Base-by-base conservation (phyloP, 177 flowering plant genomes). In the Vitis hybrid region DNA sequence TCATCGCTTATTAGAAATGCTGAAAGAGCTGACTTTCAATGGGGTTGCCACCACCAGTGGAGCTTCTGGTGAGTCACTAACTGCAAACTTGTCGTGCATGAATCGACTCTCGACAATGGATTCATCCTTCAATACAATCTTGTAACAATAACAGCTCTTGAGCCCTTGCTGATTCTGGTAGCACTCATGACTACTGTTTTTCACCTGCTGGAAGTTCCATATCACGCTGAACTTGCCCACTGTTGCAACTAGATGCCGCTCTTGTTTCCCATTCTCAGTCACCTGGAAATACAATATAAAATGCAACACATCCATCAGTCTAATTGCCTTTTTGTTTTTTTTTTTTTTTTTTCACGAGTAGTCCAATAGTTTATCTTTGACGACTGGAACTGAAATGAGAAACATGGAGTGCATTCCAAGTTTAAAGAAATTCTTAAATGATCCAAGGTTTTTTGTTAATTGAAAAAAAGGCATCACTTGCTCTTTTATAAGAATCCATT, bases 131-230 rank as follows among this genome's bases (percentile, higher is more conserved):
- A 76, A 49, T 18, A 84, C 78, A 49, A 81, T 84, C 78, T 84
- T 84, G 73, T 81, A 84, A 27, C 86, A 84, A 46, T 84, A 84
- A 51, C 85, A 84, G 74, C 87, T 82, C 79, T 84, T 82, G 10
- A 84, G 79, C 27, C 87, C 87, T 30, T 80, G 72, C 68, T 82
- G 87, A 64, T 82, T 84, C 66, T 66, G 41, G 82, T 84, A 84
- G 77, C 87, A 84, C 11, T 81, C 79, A 48, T 84, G 87, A 3
- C 72, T 76, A 35, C 78, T 80, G 74, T 84, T 82, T 80, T 82
- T 84, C 76, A 84, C 87, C 66, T 74, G 87, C 73, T 82, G 85
- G 65, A 84, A 82, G 76, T 84, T 81, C 87, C 85, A 84, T 71
- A 84, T 75, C 67, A 84, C 87, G 30, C 87, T 84, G 80, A 84